These are phyloP conservation scores for Boletus subparvulus DNA, from an alignment of 768 basidiomycete species.

Conservation along the genomic window DNA sequence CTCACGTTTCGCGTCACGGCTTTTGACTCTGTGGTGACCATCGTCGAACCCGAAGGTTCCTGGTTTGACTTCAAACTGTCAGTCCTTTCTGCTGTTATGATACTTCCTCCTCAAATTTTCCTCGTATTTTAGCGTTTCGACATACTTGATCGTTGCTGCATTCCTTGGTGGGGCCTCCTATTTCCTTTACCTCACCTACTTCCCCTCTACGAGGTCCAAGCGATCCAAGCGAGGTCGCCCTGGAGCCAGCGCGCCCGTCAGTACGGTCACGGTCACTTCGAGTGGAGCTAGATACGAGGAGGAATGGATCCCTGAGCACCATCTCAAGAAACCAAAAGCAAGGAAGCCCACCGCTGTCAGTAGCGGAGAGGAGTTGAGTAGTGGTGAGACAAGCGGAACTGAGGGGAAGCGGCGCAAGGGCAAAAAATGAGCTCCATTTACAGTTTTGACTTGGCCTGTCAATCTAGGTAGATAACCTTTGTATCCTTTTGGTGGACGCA, in stretches of 20 bases:
- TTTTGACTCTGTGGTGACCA: constrained; percentile 71
- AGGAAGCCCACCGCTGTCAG: constrained; percentile 47
- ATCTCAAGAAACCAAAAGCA: constrained; percentile 65
- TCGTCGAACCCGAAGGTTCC: constrained; percentile 78
- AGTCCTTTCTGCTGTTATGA: constrained; percentile 27
- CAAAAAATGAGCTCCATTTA: constrained; percentile 42
- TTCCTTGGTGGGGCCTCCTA: constrained; percentile 64
- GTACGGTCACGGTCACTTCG: constrained; percentile 58
- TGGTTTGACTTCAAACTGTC: constrained; percentile 81
- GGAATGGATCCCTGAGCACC: constrained; percentile 93
- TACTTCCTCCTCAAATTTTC: constrained; percentile 1
- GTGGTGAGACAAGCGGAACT: constrained; percentile 60
- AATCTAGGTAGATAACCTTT: background rate
- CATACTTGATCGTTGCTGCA: constrained; percentile 68
- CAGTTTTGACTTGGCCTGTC: background rate
- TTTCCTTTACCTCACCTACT: constrained; percentile 61
- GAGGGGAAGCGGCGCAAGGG: constrained; percentile 50
- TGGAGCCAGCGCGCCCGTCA: constrained; percentile 53
- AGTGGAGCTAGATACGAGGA: constrained; percentile 73
- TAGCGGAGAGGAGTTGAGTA: constrained; percentile 68
- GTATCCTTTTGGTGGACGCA: background rate
- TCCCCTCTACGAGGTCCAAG: constrained; percentile 60
- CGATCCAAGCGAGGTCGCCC: constrained; percentile 44
- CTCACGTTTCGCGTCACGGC: constrained; percentile 61
- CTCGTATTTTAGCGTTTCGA: constrained; percentile 46